Base-by-base conservation (phyloP, 1,139 yeast genomes). In the Schwanniomyces etchellsii region DNA sequence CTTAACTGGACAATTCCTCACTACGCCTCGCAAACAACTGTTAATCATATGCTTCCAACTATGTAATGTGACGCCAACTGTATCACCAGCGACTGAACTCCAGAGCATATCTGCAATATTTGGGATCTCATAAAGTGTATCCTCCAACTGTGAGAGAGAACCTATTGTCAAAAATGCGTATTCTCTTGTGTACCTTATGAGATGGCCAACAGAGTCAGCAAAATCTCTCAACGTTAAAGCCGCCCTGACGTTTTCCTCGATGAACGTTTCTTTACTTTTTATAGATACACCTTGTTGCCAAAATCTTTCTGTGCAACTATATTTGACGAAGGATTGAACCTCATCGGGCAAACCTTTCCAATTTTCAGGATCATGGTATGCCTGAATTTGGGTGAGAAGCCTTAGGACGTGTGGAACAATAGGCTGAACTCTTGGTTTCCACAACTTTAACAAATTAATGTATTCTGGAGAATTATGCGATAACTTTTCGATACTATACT, bases 231-330 rank as follows among this genome's bases (percentile, higher is more conserved):
- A 61, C 0, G 97, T 88, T 40, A 83, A 83, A 61, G 94, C 86
- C 0, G 98, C 97, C 47, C 82, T 85, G 35, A 88, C 95, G 46
- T 81, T 88, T 48, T 93, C 97, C 52, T 86, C 96, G 38, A 91
- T 81, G 47, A 93, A 93, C 26, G 94, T 89, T 50, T 93, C 98
- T 45, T 86, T 82, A 5, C 95, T 81, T 55, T 91, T 95, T 35
- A 85, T 84, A 2, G 96, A 85, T 14, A 94, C 94, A 12, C 98
- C 98, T 39, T 89, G 95, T 50, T 93, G 97, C 98, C 99, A 93
- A 53, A 91, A 91, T 45, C 97, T 69, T 60, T 93, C 98, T 52
- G 81, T 77, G 30, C 95, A 83, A 42, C 94, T 81, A 45, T 85
- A 83, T 42, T 76, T 73, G 10, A 91, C 96, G 64, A 93, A 91